Percentiles rank a stretch among this genome's conserved stretches.
Evolutionary conservation across 345 rosid genomes (phyloP).

Genomic region (Bruguiera parviflora): DNA sequence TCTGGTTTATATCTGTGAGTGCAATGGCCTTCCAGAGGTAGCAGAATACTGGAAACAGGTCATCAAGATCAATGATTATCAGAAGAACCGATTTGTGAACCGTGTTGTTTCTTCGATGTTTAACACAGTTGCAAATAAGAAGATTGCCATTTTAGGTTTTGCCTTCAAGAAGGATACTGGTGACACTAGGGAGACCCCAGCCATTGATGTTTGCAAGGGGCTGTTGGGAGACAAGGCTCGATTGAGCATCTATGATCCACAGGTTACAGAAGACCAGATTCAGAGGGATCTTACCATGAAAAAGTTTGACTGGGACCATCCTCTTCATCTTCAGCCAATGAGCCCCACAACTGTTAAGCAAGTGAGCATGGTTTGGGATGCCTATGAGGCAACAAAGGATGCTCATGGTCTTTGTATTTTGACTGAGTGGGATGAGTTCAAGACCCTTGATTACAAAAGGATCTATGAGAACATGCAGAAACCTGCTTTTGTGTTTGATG

Average conservation of each 20-base stretch:
- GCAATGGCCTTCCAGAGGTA: conserved; percentile 90
- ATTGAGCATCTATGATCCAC: conserved; percentile 86
- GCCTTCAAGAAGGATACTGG: conserved; percentile 95
- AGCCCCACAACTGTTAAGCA: conserved; percentile 78
- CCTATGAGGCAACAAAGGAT: conserved; percentile 70
- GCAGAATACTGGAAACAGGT: conserved; percentile 97
- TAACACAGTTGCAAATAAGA: conserved; percentile 77
- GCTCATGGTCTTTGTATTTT: conserved; percentile 86
- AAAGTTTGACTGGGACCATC: conserved; percentile 94
- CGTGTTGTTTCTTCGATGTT: conserved; percentile 87
- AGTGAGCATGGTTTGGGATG: conserved; percentile 71
- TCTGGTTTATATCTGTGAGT: conserved; percentile 86
- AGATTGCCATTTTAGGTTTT: conserved; percentile 74
- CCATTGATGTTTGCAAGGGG: conserved; percentile 93
- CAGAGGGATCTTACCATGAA: conserved; percentile 89
- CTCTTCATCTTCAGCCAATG: conserved; percentile 89
- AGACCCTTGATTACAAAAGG: conserved; percentile 63
- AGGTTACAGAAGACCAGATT: conserved; percentile 83
- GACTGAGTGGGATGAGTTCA: conserved; percentile 97
- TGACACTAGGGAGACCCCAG: conserved; percentile 89
- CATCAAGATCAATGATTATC: conserved; percentile 88
- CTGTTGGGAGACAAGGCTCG: conserved; percentile 80
- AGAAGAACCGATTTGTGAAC: conserved; percentile 81
- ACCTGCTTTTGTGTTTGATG: conserved; percentile 86
- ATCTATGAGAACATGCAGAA: conserved; percentile 86